Conservation (phyloP, 345 rosid genomes). For the Mangifera indica region DNA sequence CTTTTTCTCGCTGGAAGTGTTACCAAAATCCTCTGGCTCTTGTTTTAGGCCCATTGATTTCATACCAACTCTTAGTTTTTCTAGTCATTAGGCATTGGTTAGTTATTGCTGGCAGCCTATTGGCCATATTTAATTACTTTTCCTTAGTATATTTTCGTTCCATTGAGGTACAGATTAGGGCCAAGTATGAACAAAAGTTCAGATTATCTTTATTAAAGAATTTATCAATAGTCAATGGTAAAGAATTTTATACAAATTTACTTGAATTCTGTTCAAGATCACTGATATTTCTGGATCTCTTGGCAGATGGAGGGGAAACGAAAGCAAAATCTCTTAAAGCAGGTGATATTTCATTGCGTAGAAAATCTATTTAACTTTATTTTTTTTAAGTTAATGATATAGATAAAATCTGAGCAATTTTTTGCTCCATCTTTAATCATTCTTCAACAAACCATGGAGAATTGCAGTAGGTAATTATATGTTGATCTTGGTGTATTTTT, state of each 20-base stretch:
- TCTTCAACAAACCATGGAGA: not conserved
- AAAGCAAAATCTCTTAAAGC: not conserved
- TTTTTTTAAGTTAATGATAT: not conserved
- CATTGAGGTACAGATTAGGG: not conserved
- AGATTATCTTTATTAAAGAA: not conserved
- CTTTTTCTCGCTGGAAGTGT: no score
- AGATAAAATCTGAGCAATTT: slow-evolving; percentile 2
- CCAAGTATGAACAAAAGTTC: not conserved
- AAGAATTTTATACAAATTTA: no score
- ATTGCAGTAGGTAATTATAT: not conserved
- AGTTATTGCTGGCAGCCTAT: not conserved
- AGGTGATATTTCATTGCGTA: slow-evolving; percentile 29
- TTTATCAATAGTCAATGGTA: no score
- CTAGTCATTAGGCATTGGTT: not conserved
- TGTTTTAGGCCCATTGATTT: no score
- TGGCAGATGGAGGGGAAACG: slow-evolving; percentile 24
- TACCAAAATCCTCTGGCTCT: no score
- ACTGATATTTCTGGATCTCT: slow-evolving; percentile 24
- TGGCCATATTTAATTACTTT: not conserved
- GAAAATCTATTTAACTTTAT: not conserved
- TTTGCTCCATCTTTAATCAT: slow-evolving; percentile 34
- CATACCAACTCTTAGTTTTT: not conserved
- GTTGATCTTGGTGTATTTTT: slow-evolving; percentile 41
- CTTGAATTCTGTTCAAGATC: not conserved
- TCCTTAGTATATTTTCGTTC: no score